These are phyloP conservation scores for Alnus glutinosa DNA, from an alignment of 306 rosid genomes.

Conservation along the genomic window DNA sequence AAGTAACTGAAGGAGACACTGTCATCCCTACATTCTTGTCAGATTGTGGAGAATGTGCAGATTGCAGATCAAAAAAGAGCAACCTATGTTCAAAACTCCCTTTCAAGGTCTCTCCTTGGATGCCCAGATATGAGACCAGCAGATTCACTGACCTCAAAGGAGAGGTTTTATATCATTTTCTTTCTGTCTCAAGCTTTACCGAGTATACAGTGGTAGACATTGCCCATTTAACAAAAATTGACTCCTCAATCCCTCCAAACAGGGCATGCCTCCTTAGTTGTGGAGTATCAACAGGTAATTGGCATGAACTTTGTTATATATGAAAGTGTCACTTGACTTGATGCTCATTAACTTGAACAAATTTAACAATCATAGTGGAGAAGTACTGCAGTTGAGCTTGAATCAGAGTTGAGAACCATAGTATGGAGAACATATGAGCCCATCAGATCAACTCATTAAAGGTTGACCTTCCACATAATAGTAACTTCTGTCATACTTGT, in stretches of 20 bases:
- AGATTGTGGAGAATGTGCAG: slow-evolving; percentile 69
- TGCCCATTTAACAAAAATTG: slow-evolving; percentile 62
- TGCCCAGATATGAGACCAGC: slow-evolving; percentile 57
- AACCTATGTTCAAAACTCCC: slow-evolving; percentile 69
- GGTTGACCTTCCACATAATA: not conserved
- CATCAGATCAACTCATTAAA: not conserved
- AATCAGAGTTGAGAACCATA: not conserved
- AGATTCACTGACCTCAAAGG: slow-evolving; percentile 81
- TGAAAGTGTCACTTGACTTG: not conserved
- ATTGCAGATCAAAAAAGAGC: slow-evolving; percentile 69
- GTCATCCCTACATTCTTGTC: slow-evolving; percentile 71
- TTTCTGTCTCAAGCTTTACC: slow-evolving; percentile 72
- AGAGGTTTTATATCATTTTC: slow-evolving; percentile 59
- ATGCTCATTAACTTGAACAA: not conserved
- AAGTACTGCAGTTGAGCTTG: not conserved
- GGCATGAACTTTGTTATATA: not conserved
- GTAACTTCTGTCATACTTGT: not conserved
- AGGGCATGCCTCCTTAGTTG: slow-evolving; percentile 81
- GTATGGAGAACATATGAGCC: not conserved
- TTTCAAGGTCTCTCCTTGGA: slow-evolving; percentile 55
- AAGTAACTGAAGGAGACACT: slow-evolving; percentile 66
- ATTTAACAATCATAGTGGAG: not conserved
- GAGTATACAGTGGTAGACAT: slow-evolving; percentile 77
- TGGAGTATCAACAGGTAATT: slow-evolving; percentile 78
- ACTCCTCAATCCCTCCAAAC: slow-evolving; percentile 53